A percentile compares a stretch with the other conserved stretches of the same genome.
Evolutionary conservation across 176 grass and related monocot genomes (phyloP).

Genomic region (Oryza longistaminata): DNA sequence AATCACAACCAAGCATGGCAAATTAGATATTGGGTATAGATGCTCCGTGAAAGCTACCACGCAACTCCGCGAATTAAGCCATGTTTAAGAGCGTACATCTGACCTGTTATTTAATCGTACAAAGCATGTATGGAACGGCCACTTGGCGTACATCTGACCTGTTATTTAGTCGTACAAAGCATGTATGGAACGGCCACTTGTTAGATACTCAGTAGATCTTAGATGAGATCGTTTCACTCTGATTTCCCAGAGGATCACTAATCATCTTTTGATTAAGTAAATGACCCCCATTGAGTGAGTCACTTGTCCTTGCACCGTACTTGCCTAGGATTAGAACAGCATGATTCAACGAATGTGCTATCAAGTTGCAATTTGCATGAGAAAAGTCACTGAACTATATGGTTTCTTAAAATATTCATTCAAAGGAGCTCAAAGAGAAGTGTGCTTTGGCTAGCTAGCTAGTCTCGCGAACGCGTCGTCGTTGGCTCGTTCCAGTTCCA

Average conservation of each 20-base stretch:
- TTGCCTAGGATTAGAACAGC: background rate
- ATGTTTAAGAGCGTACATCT: background rate
- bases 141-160: background rate
- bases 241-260: background rate
- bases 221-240: background rate
- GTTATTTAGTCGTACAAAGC: background rate
- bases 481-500: background rate
- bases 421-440: background rate
- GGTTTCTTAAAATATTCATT: background rate
- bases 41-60: background rate
- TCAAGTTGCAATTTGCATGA: background rate
- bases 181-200: background rate
- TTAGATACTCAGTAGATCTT: background rate
- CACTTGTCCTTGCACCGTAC: background rate
- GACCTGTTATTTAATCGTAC: background rate
- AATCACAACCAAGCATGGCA: background rate
- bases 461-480: background rate
- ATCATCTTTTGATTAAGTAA: background rate
- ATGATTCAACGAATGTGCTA: background rate
- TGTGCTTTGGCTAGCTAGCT: background rate
- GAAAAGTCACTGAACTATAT: background rate
- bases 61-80: background rate
- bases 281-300: background rate
- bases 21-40: no score
- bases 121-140: background rate